A percentile compares a stretch with the other conserved stretches of the same genome.
Conservation (phyloP, 1,284 basidiomycete species). For the Microstroma glucosiphilum region DNA sequence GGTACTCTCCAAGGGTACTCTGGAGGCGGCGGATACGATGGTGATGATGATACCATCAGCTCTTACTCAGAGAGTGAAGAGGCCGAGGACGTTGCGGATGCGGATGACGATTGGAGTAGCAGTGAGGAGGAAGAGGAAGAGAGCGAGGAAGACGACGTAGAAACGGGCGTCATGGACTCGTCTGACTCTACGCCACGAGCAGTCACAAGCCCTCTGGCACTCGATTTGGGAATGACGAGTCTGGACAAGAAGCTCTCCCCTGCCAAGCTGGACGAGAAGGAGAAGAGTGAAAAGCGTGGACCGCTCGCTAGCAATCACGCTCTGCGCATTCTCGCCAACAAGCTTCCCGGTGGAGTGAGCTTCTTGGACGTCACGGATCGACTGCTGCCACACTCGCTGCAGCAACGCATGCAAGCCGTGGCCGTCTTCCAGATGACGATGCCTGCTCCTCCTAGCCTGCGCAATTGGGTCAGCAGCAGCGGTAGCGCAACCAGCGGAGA, state of each 20-base stretch:
- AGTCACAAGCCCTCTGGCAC: too few relatives aligned
- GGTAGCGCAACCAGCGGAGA: not conserved
- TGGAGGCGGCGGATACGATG: slow-evolving; percentile 25
- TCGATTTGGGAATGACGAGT: too few relatives aligned
- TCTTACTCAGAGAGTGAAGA: slow-evolving; percentile 9
- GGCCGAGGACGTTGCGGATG: not conserved
- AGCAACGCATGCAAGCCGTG: slow-evolving; percentile 25
- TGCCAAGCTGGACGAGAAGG: too few relatives aligned
- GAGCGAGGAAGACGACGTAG: not conserved
- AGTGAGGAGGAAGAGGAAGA: slow-evolving; percentile 9
- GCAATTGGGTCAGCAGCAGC: slow-evolving; percentile 23
- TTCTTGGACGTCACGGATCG: slow-evolving; percentile 11
- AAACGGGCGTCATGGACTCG: too few relatives aligned
- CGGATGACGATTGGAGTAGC: slow-evolving; percentile 7
- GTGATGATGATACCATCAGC: slow-evolving; percentile 47
- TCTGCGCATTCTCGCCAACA: slow-evolving; percentile 11
- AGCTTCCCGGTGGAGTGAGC: not conserved
- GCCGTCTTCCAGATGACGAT: slow-evolving; percentile 36
- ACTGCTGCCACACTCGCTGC: slow-evolving; percentile 4
- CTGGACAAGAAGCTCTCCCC: too few relatives aligned
- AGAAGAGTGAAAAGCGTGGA: too few relatives aligned
- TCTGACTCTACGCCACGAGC: too few relatives aligned
- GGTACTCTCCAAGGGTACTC: not conserved
- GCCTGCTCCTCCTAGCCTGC: slow-evolving; percentile 22
- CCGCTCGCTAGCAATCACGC: not conserved